Evolutionary conservation across 2,329 filamentous ascomycete species (phyloP), one percentile per base, ranked within the genome.

Genomic region (Beauveria bassiana): DNA sequence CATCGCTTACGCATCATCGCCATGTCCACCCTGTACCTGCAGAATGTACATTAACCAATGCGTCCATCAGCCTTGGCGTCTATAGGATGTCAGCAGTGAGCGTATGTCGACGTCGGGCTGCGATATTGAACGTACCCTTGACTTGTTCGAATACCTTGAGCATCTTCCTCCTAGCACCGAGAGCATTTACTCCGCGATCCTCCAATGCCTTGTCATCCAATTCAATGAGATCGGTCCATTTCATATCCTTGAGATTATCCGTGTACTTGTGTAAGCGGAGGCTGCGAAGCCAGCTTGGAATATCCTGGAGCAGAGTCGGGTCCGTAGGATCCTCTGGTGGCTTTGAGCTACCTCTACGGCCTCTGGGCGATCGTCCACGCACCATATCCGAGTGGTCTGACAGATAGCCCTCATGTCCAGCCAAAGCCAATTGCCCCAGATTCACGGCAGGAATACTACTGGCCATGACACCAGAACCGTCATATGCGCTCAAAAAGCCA

Each of bases 111-210:
- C 22, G 31, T 9, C 18, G 10, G 51, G 20, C 42, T 7, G 43
- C 18, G 46, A 20, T 47, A 68, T n/a, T n/a, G 9, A 47, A 53
- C 77, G 65, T 77, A 86, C 85, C 89, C 76, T 86, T 91, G 70
- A 98, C 93, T 79, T 97, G 93, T 70, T 98, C 95, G 76, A 98
- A 98, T 61, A 98, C 95, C 85, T 99, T 99, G 64, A 99, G 79
- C 91, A 99, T 96, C 84, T 99, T 99, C 73, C 93, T 89, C 68
- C 95, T 83, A 20, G 95, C 95, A 68, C 95, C 95, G 61, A 98
- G 83, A 59, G 95, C 95, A 73, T 96, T 97, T 38, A 99, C 95
- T 55, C 95, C 95, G 58, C 91, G 88, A 28, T 91, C 90, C 77
- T 98, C 93, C 65, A 99, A 80, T 54, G 91, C 93, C 71, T 93